Evolutionary conservation across 805 yeast species (phyloP).

Genomic region (Saccharomycopsis sp.): DNA sequence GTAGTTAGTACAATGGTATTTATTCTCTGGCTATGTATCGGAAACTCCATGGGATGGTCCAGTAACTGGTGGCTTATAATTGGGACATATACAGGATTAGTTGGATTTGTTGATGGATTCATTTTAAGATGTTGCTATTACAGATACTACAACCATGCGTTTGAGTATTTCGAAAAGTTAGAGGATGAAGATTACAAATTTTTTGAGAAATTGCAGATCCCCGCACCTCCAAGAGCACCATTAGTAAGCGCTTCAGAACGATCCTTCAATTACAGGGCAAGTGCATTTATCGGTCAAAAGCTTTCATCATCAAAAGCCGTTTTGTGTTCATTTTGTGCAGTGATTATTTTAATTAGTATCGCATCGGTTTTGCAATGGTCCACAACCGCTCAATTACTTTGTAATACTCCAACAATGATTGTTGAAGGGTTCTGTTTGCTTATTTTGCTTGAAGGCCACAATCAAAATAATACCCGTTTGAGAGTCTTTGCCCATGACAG

Average conservation of each 20-base stretch:
- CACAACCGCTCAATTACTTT: slow-evolving; percentile 35
- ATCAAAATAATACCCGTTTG: slow-evolving; percentile 14
- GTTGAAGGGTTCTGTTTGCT: slow-evolving; percentile 37
- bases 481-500: slow-evolving; percentile 9
- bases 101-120: slow-evolving; percentile 39
- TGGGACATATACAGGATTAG: slow-evolving; percentile 41
- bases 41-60: slow-evolving; percentile 32
- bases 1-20: slow-evolving; percentile 30
- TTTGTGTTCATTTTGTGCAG: slow-evolving; percentile 25
- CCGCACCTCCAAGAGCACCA: slow-evolving; percentile 18
- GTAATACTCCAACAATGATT: slow-evolving; percentile 39
- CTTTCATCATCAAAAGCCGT: slow-evolving; percentile 33
- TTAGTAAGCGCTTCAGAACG: slow-evolving; percentile 5
- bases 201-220: slow-evolving; percentile 26
- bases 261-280: slow-evolving; percentile 24
- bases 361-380: slow-evolving; percentile 34
- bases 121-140: slow-evolving; percentile 34
- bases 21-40: slow-evolving; percentile 34
- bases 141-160: slow-evolving; percentile 24
- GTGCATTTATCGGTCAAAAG: slow-evolving; percentile 25
- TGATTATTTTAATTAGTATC: slow-evolving; percentile 28
- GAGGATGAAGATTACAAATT: slow-evolving; percentile 30
- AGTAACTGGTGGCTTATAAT: slow-evolving; percentile 41
- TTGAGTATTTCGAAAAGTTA: slow-evolving; percentile 25
- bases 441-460: slow-evolving; percentile 35